Evolutionary conservation across 2,329 filamentous ascomycete genomes (phyloP), one percentile per base, ranked within the genome.

Genomic region (Xylaria digitata): DNA sequence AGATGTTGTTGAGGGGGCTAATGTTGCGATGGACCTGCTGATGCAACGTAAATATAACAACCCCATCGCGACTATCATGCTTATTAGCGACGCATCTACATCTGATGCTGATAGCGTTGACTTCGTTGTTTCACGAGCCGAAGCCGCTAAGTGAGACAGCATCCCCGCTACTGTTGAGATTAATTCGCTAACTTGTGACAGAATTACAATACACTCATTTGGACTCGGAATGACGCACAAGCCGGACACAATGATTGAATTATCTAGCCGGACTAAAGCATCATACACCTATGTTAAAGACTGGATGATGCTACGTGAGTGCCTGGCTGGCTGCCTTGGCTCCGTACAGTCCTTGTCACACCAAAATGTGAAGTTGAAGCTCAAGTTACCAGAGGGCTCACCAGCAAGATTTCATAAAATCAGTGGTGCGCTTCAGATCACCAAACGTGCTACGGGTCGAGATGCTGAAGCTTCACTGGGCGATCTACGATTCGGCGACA

Each of bases 281-380:
- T 96, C 94, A 1, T 99, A 98, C 77, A 96, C 94, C 1, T 99
- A 98, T 75, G 94, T 99, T 73, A 99, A 98, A 81, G 96, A 99
- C 79, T 99, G 96, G 96, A 98, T 98, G 95, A 99, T 98, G 95
- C 86, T 99, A 42, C 91, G 96, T 32, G 96, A 99, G 79, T 98
- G 96, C 78, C 86, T 97, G 50, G 96, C 94, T 26, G 96, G 96
- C 49, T 98, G 95, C 75, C 83, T 99, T 32, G 96, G 96, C 53
- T 90, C 93, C 15, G 87, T 98, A 77, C 96, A 99, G 79, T 94
- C 93, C 1, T 90, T 93, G 32, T 98, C 96, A n/a, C 96, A 99
- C 78, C 96, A 98, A 78, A 98, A 98, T 76, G 96, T 96, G 64
- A 97, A 97, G 83, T 86, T 99, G 61, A 97, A 96, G 83, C 88